Percentiles rank a stretch among this genome's conserved stretches.
phyloP scores from a whole-genome alignment of 805 yeast genomes.

The Peterozyma xylosa region DNA sequence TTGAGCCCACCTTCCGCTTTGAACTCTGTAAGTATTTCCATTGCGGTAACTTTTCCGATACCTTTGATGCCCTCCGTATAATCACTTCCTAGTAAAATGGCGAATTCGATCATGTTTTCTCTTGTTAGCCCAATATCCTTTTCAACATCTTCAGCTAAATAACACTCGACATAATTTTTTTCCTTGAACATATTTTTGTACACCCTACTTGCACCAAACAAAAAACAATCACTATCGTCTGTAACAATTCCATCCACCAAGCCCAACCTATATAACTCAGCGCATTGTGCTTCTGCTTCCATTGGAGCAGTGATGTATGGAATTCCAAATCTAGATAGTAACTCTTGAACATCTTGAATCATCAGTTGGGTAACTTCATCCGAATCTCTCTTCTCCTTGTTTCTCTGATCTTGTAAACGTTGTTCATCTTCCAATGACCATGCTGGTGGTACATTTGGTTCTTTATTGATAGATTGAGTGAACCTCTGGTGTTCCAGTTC shows the following conservation, averaged over 20 bases:
- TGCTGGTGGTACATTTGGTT: constrained; percentile 6
- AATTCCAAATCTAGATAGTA: constrained; percentile 81
- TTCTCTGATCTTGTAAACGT: constrained; percentile 50
- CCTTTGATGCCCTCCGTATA: constrained; percentile 92
- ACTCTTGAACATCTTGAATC: constrained; percentile 87
- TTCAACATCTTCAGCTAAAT: constrained; percentile 50
- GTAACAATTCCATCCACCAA: constrained; percentile 94
- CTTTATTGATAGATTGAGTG: constrained; percentile 29
- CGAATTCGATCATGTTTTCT: constrained; percentile 65
- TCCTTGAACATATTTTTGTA: constrained; percentile 94
- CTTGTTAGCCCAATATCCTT: constrained; percentile 60
- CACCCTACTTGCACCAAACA: constrained; percentile 80
- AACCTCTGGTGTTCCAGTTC: constrained; percentile 66
- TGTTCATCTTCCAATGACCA: constrained; percentile 34
- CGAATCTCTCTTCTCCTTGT: constrained; percentile 73
- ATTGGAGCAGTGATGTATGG: constrained; percentile 95
- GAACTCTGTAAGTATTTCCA: constrained; percentile 87
- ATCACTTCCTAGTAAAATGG: constrained; percentile 85
- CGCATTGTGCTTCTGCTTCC: constrained; percentile 99
- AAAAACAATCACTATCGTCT: constrained; percentile 94
- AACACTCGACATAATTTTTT: constrained; percentile 85
- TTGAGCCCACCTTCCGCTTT: constrained; percentile 17
- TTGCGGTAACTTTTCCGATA: constrained; percentile 87
- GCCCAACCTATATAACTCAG: constrained; percentile 56
- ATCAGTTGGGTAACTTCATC: constrained; percentile 84